A percentile compares a stretch with the other conserved stretches of the same genome.
These are phyloP conservation scores for Mycosarcoma mackinlayi DNA, from an alignment of 1,284 basidiomycete genomes.

Conservation along the genomic window DNA sequence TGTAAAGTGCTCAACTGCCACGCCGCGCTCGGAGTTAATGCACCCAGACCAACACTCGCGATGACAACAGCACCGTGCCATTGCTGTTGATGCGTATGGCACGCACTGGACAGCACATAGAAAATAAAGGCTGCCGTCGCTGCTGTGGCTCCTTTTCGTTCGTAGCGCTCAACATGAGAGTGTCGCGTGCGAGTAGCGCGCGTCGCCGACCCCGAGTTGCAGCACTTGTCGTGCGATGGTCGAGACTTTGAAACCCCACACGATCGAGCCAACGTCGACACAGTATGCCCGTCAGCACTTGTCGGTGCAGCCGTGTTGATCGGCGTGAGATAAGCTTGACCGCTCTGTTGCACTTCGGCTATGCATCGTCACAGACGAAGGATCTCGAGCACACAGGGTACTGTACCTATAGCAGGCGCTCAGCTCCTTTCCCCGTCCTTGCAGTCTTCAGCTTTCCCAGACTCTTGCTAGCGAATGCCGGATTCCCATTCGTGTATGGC, in stretches of 20 bases:
- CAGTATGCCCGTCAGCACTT: neutral
- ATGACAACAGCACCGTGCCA: neutral
- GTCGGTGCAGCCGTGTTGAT: conserved; percentile 3
- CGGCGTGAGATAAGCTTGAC: neutral
- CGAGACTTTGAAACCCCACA: conserved; percentile 2
- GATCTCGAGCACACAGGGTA: no score
- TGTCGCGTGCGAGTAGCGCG: conserved; percentile 1
- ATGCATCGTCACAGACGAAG: conserved; percentile 1
- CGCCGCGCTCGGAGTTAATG: conserved; percentile 4
- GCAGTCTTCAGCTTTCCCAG: no score
- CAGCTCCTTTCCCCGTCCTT: no score
- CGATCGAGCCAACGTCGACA: conserved; percentile 7
- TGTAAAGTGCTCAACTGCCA: conserved; percentile 4
- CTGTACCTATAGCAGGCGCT: no score
- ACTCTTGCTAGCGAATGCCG: no score
- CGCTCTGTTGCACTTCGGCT: conserved; percentile 1
- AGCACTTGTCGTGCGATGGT: neutral
- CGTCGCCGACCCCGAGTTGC: conserved; percentile 9
- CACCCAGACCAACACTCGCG: conserved; percentile 6
- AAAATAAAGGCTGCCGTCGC: no score
- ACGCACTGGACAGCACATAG: no score
- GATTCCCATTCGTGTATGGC: no score
- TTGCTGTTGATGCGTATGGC: no score
- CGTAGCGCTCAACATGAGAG: no score
- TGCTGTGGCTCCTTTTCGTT: neutral